Conservation (phyloP, 768 basidiomycete species). For the Boletus speciosus region DNA sequence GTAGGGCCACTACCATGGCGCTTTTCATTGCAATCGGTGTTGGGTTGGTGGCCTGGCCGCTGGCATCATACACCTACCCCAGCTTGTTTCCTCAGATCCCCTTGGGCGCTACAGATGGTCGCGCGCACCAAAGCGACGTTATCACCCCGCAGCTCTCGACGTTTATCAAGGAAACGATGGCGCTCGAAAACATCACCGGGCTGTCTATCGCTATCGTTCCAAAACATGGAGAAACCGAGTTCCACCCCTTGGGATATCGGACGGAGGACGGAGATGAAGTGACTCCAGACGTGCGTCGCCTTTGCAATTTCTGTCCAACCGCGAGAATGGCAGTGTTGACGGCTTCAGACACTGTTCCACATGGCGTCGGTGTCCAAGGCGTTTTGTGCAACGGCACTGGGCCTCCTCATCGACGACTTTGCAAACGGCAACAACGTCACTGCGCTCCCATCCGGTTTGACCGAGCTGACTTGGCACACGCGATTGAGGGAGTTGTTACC, state of each 20-base stretch:
- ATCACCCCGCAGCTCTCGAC: constrained; percentile 19
- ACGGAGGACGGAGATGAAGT: constrained; percentile 34
- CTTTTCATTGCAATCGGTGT: constrained; percentile 4
- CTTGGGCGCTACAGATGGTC: neutral
- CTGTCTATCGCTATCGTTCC: constrained; percentile 29
- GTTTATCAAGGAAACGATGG: constrained; percentile 18
- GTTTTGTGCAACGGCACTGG: constrained; percentile 37
- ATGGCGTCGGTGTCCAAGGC: constrained; percentile 39
- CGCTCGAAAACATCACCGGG: constrained; percentile 27
- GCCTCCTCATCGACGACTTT: constrained; percentile 43
- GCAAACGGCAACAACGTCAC: constrained; percentile 33
- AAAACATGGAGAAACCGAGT: constrained; percentile 27
- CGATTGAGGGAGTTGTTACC: constrained; percentile 38
- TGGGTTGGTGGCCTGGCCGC: constrained; percentile 11
- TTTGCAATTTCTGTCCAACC: neutral
- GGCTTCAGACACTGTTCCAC: constrained; percentile 33
- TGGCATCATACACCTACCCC: constrained; percentile 8
- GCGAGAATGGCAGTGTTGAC: neutral
- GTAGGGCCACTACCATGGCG: constrained; percentile 4
- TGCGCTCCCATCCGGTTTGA: constrained; percentile 29
- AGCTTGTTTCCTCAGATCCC: constrained; percentile 1
- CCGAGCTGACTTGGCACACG: constrained; percentile 35
- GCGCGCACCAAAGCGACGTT: neutral
- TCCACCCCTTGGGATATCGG: constrained; percentile 33
- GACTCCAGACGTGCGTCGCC: constrained; percentile 28